A percentile compares a stretch with the other conserved stretches of the same genome.
These are phyloP conservation scores for Fusarium euwallaceae DNA, from an alignment of 2,329 filamentous ascomycete genomes.

Conservation along the genomic window DNA sequence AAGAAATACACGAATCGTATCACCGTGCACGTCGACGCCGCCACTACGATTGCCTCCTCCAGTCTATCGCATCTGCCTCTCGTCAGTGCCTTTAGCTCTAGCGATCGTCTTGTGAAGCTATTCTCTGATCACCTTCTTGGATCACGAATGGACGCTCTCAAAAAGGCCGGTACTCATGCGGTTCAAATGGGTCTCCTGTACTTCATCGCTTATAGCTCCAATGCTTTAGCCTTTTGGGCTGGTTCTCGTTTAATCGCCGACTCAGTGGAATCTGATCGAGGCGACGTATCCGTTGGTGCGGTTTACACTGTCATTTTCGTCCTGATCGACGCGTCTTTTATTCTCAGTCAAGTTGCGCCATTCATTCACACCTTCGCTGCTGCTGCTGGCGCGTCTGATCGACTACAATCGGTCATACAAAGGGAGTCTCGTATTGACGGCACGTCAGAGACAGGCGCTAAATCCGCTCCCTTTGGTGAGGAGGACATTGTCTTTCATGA, in stretches of 20 bases:
- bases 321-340: conserved; percentile 60
- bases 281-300: conserved; percentile 55
- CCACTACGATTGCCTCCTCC: not conserved
- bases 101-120: not conserved
- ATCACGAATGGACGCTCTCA: conserved; percentile 65
- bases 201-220: conserved; percentile 75
- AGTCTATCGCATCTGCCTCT: not conserved
- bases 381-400: conserved; percentile 66
- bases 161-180: conserved; percentile 67
- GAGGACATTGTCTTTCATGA: conserved; percentile 47
- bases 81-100: not conserved
- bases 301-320: conserved; percentile 73
- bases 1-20: not conserved
- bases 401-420: conserved; percentile 66
- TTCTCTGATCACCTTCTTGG: conserved; percentile 32
- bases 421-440: conserved; percentile 60
- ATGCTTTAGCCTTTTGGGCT: conserved; percentile 76
- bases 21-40: not conserved
- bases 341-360: conserved; percentile 70
- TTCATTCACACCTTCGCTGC: conserved; percentile 71
- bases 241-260: conserved; percentile 65
- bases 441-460: conserved; percentile 11
- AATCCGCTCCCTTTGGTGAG: not conserved
- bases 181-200: conserved; percentile 71
- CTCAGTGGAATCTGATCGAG: conserved; percentile 46